Percentiles rank a stretch among this genome's conserved stretches.
These are phyloP conservation scores for Fusarium succisae DNA, from an alignment of 2,329 filamentous ascomycete genomes.

Conservation along the genomic window DNA sequence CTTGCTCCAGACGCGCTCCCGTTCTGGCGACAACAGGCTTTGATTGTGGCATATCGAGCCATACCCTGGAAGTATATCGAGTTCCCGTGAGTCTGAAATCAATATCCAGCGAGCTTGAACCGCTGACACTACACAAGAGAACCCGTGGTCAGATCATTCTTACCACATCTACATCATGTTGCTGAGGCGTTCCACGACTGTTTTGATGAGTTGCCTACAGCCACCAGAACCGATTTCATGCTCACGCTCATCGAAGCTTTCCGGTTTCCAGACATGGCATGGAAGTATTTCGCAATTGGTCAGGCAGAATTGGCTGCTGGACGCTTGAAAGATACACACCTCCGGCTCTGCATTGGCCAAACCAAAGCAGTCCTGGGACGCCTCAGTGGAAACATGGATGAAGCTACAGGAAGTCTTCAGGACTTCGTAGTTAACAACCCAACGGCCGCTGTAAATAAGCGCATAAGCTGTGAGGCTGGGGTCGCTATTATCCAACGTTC, in stretches of 20 bases:
- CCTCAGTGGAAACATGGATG: slow-evolving; percentile 34
- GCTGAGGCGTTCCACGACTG: slow-evolving; percentile 22
- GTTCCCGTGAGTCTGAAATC: slow-evolving; percentile 27
- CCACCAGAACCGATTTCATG: slow-evolving; percentile 31
- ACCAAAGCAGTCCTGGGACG: slow-evolving; percentile 29
- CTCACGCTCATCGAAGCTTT: slow-evolving; percentile 38
- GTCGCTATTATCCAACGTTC: slow-evolving; percentile 25
- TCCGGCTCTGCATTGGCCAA: slow-evolving; percentile 32
- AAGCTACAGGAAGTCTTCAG: slow-evolving; percentile 24
- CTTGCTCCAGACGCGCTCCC: slow-evolving; percentile 15
- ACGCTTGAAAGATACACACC: slow-evolving; percentile 30
- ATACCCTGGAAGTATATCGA: slow-evolving; percentile 40
- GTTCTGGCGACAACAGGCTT: slow-evolving; percentile 33
- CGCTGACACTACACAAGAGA: slow-evolving; percentile 23
- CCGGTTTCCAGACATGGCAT: slow-evolving; percentile 36
- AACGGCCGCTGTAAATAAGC: slow-evolving; percentile 1
- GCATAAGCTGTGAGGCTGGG: slow-evolving; percentile 29
- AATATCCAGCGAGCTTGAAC: not conserved
- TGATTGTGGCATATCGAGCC: slow-evolving; percentile 31
- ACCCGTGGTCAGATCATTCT: slow-evolving; percentile 20
- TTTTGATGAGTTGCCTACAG: slow-evolving; percentile 18
- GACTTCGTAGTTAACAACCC: slow-evolving; percentile 9
- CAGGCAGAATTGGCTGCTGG: slow-evolving; percentile 28
- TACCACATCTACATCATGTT: slow-evolving; percentile 33
- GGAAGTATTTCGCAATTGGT: slow-evolving; percentile 34